Conservation (phyloP, 163 green algal genomes). For the Chlorella variabilis region DNA sequence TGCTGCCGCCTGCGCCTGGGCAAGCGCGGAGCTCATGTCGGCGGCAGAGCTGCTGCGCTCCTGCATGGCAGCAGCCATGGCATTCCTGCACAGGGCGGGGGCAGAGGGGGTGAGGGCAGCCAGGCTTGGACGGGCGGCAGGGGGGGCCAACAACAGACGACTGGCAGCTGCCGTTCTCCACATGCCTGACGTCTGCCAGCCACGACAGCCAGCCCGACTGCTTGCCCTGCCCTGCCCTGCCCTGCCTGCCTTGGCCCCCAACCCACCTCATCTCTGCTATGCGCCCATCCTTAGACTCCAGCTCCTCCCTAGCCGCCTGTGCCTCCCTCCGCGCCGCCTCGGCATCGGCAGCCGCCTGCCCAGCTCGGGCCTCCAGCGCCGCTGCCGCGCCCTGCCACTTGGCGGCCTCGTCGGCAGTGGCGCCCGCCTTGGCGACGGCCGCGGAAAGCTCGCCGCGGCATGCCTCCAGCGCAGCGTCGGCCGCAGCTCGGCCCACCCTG, state of each 20-base stretch:
- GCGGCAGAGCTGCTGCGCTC: not conserved
- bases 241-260: too few species aligned
- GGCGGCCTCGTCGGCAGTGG: slow-evolving; percentile 41
- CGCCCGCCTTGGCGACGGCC: slow-evolving; percentile 21
- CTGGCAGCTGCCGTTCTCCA: too few species aligned
- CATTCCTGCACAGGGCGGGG: not conserved
- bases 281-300: slow-evolving; percentile 58
- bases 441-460: slow-evolving; percentile 54
- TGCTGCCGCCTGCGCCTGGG: not conserved
- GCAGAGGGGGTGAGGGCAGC: too few species aligned
- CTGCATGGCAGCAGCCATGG: slow-evolving; percentile 26
- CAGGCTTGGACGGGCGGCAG: too few species aligned
- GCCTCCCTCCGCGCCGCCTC: slow-evolving; percentile 57
- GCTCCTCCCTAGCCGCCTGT: slow-evolving; percentile 50
- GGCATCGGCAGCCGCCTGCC: slow-evolving; percentile 35
- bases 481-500: slow-evolving; percentile 45
- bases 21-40: not conserved
- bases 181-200: too few species aligned
- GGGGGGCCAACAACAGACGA: too few species aligned
- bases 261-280: slow-evolving; percentile 42
- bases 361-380: slow-evolving; percentile 34
- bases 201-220: too few species aligned
- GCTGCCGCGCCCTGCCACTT: slow-evolving; percentile 46
- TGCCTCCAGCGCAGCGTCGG: slow-evolving; percentile 19
- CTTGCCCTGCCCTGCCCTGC: too few species aligned